Base-by-base conservation (phyloP, 2,329 filamentous ascomycete genomes). In the Cladosporium halotolerans region DNA sequence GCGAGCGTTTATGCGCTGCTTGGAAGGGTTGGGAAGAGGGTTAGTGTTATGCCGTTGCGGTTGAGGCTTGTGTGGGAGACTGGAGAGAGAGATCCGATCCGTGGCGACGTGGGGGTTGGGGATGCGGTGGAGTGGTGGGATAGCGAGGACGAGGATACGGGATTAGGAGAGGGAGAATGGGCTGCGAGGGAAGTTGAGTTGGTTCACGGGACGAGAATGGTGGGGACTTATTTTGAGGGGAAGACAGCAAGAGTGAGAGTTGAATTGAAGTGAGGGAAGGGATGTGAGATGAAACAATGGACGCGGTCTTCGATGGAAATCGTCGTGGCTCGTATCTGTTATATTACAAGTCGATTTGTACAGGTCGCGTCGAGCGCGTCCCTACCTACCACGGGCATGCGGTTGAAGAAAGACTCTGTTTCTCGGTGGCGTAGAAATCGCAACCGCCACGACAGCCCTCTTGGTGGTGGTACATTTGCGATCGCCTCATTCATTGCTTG, bases 221-320 rank as follows among this genome's bases (percentile, higher is more conserved):
- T 96, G 59, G 89, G 89, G 1, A 92, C 89, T 62, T 89, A 85
- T 70, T 82, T 96, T 54, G 89, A 95, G 65, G 84, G 85, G 0
- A 67, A 75, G 57, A 83, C 88, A 64, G 88, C 82, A 9, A 81
- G 72, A 58, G 79, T 96, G 34, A 78, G 89, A 38, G 80, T 96
- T 42, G 52, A 54, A 32, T 2, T 47, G 3, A 18, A 7, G 14
- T 14, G 8, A 14, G 8, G 13, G 36, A 39, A 11, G 4, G 36
- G 2, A n/a, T 5, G 3, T 39, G 7, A 9, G 13, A 39, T n/a
- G 36, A 1, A 14, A 8, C 11, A 4, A 16, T 18, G 36, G 36
- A 1, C 11, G 3, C 9, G n/a, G 3, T 4, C n/a, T 11, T 14
- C 8, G n/a, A 39, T 4, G 4, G 3, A 14, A 4, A 14, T 6